Percentiles rank a stretch among this genome's conserved stretches.
Conservation (phyloP, 140 eudicot species). For the Anethum foeniculum region DNA sequence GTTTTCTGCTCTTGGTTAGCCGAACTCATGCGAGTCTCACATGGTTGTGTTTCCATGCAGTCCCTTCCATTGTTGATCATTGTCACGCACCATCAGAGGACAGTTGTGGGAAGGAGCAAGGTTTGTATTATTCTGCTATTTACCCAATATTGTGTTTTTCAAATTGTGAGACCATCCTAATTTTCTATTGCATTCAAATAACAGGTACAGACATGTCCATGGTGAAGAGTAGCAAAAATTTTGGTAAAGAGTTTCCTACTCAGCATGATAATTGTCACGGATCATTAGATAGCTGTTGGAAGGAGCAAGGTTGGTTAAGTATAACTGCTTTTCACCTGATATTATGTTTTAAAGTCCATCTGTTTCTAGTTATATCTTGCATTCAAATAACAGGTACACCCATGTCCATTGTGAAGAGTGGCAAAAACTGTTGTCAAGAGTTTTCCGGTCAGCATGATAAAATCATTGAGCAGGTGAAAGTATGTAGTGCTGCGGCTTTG, state of each 20-base stretch:
- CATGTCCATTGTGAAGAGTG: background rate
- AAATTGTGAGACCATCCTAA: background rate
- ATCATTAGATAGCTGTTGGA: background rate
- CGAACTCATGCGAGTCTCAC: background rate
- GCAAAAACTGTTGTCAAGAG: background rate
- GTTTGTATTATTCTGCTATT: background rate
- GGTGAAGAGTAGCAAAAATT: background rate
- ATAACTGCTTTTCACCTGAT: background rate
- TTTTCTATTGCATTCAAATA: background rate
- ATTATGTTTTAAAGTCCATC: background rate
- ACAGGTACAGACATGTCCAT: slow-evolving; percentile 3
- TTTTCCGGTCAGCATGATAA: background rate
- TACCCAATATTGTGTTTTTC: too few relatives aligned
- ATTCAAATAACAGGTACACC: background rate
- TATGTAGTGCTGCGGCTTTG: background rate
- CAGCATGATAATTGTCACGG: background rate
- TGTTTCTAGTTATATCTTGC: background rate
- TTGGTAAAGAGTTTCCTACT: background rate
- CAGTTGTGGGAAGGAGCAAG: background rate
- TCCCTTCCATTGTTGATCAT: background rate
- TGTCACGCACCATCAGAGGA: background rate
- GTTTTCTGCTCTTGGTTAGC: background rate
- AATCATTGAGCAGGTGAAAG: background rate
- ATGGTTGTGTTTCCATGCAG: slow-evolving; percentile 6
- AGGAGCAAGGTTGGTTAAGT: background rate